Evolutionary conservation across 371 early-diverging fungal species (phyloP), one percentile per base, ranked within the genome.

Genomic region (Mortierella sp.): DNA sequence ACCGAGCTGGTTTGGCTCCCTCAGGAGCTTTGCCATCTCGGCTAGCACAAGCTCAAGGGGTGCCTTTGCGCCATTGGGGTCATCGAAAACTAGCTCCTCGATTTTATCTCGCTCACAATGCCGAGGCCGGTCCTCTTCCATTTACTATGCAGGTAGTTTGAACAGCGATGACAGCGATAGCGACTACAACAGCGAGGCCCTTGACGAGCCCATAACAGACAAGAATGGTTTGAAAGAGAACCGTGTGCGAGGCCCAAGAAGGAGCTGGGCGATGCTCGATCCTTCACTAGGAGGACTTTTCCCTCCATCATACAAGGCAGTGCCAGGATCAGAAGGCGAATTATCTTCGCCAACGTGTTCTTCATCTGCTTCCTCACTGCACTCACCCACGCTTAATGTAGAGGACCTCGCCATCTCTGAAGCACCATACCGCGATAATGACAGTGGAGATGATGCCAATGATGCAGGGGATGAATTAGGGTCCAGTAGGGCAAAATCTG

Each of bases 191-290:
- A 60, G 37, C 14, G 64, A 62, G 20, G 57, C 45, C 16, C 52
- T 61, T 62, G 70, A 79, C n/a, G 72, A 79, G 20, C 75, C 79
- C 5, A 63, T 74, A 32, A 74, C 75, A 10, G 52, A 47, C 20
- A 63, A 24, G 60, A 78, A 78, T n/a, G 78, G 78, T 26, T 63
- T 78, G 57, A 79, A 79, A 45, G 79, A 74, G 59, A 74, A 74
- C 37, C 67, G 71, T 0, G 70, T 75, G 40, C 71, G 79, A 2
- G 79, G 75, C 0, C 75, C 79, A 12, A 45, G 79, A 6, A 64
- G 63, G 58, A 64, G 43, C 32, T 79, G 79, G 79, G 60, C 72
- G 6, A 30, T 52, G 32, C 54, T 79, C 18, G 79, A 79, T 52
- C 75, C 75, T 3, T 68, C 74, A 5, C 22, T 79, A n/a, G 75